Evolutionary conservation across 257 asterid genomes (phyloP).

Genomic region (Phtheirospermum japonicum): DNA sequence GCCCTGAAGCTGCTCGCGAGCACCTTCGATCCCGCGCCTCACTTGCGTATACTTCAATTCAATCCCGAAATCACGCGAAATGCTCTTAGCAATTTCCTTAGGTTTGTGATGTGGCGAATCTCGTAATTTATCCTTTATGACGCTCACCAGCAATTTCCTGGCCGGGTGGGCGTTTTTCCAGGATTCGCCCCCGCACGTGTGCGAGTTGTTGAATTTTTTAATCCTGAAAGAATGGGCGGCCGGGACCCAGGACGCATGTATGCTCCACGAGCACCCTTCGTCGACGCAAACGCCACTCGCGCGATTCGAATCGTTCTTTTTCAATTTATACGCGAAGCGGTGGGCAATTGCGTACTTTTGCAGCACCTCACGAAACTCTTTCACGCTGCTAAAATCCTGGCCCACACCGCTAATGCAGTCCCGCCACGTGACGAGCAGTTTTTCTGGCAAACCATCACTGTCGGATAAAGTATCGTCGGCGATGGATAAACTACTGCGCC

Average conservation of each 20-base stretch:
- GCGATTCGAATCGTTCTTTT: constrained; percentile 71
- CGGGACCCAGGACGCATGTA: constrained; percentile 84
- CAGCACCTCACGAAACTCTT: constrained; percentile 75
- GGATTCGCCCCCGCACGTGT: constrained; percentile 75
- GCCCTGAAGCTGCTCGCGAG: constrained; percentile 82
- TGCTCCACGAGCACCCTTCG: constrained; percentile 85
- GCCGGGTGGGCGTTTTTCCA: constrained; percentile 85
- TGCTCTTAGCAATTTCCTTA: constrained; percentile 71
- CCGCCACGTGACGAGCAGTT: constrained; percentile 68
- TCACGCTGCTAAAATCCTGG: constrained; percentile 76
- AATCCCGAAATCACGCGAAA: constrained; percentile 74
- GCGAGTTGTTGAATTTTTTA: constrained; percentile 61
- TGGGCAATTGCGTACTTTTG: constrained; percentile 84
- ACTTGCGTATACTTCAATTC: constrained; percentile 67
- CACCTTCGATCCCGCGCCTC: constrained; percentile 76
- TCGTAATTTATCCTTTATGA: constrained; percentile 68
- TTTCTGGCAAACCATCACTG: constrained; percentile 65
- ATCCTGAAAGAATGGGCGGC: constrained; percentile 59
- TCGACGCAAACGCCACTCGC: constrained; percentile 74
- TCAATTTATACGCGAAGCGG: constrained; percentile 68
- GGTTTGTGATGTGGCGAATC: constrained; percentile 82
- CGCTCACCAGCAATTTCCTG: constrained; percentile 73
- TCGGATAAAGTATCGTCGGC: constrained; percentile 44
- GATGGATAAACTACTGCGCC: constrained; percentile 26
- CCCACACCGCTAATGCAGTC: constrained; percentile 75